Conservation (phyloP, 2,329 filamentous ascomycete genomes). For the Colletotrichum lentis region DNA sequence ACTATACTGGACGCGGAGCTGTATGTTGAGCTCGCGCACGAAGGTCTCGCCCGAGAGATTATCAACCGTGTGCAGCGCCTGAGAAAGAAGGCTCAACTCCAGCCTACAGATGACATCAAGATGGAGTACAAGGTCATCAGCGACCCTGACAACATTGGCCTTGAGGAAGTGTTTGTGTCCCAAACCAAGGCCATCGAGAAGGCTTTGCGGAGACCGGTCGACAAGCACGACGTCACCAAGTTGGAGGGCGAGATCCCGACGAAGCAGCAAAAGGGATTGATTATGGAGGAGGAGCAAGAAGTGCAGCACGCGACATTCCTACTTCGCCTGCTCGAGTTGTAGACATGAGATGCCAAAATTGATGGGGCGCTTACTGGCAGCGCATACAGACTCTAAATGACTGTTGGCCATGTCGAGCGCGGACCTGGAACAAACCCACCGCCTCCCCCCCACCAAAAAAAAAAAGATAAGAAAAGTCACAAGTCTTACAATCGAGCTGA, state of each 20-base stretch:
- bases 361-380: not conserved
- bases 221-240: slow-evolving; percentile 49
- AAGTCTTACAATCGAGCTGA: not conserved
- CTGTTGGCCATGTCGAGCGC: not conserved
- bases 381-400: not conserved
- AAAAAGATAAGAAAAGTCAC: not conserved
- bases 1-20: slow-evolving; percentile 86
- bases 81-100: slow-evolving; percentile 90
- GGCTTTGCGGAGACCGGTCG: slow-evolving; percentile 77
- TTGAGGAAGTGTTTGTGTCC: slow-evolving; percentile 74
- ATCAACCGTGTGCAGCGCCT: slow-evolving; percentile 92
- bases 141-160: slow-evolving; percentile 79
- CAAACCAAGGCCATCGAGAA: slow-evolving; percentile 46
- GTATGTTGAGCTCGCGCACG: slow-evolving; percentile 85
- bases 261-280: slow-evolving; percentile 54
- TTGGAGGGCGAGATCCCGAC: slow-evolving; percentile 38
- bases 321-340: slow-evolving; percentile 78
- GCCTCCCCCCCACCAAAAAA: too few species aligned
- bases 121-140: slow-evolving; percentile 89
- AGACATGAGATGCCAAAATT: not conserved
- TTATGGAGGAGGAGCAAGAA: slow-evolving; percentile 85
- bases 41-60: slow-evolving; percentile 90
- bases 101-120: slow-evolving; percentile 91
- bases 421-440: not conserved
- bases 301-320: slow-evolving; percentile 83